Base-by-base conservation (phyloP, 2,329 filamentous ascomycete species). In the Ceratocystis harringtonii region DNA sequence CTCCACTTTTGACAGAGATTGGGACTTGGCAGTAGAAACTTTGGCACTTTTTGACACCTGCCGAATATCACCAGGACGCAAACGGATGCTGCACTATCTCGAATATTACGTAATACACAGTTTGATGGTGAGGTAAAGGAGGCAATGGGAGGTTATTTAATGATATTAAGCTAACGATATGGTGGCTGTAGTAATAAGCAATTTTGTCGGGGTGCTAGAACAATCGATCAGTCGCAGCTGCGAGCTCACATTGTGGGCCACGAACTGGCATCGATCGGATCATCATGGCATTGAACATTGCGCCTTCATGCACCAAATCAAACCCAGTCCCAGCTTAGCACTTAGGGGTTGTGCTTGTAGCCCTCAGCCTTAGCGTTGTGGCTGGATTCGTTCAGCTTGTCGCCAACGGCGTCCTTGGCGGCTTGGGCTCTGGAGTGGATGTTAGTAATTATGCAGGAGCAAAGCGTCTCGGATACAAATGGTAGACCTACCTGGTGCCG, bases 401-500 rank as follows among this genome's bases (percentile, higher is more conserved):
- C 79, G 28, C 75, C 72, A 7, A 80, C 57, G 63, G 79, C 79
- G 58, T 81, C 78, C 74, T 79, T 79, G 69, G 78, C 76, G 22
- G 79, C 79, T 19, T 74, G 71, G 67, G 75, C 70, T 68, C 79
- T 80, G 61, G 44, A 19, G 22, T 15, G 30, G 57, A 4, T 43
- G 60, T 52, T 57, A 45, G 44, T 48, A 19, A 0, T 66, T 73
- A 77, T 43, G 22, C 58, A n/a, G 22, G 15, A n/a, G 45, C 28
- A 57, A 36, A 12, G 41, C 19, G 28, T 8, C 12, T 10, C 10
- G 15, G 12, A 36, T 19, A 1, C 22, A 17, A 28, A 5, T 17
- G 12, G 7, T 0, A 25, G 52, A 65, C 78, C 73, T 74, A 81
- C 79, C 85, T 84, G 73, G 81, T 84, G 71, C 74, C 70, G 64